Base-by-base conservation (phyloP, 352 stramenopile species). In the Phytopythium sindhum region DNA sequence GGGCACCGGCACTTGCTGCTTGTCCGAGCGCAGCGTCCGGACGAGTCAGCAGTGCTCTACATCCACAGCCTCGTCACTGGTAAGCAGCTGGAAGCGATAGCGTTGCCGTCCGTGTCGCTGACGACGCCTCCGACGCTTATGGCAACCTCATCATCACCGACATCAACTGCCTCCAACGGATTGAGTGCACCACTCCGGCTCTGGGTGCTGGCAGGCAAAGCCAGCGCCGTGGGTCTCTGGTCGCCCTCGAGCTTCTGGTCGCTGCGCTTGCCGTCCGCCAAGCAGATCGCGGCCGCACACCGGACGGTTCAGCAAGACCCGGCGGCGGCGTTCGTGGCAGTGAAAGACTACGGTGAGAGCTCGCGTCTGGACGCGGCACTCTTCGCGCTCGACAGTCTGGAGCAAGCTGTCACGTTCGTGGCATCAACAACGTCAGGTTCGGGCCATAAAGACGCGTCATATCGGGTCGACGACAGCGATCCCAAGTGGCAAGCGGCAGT, bases 11-110 rank as follows among this genome's bases (percentile, higher is more conserved):
- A 90, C 42, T 23, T 85, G 35, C 24, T 90, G 8, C 56, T 90
- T 10, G 47, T 66, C 6, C 24, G 74, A 3, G 55, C 52, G 8
- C 51, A 45, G 6, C 47, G 65, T 12, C 6, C 29, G n/a, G 41
- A 53, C 24, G 28, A 28, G 5, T 42, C 21, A 19, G 35, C 33
- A 51, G 41, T n/a, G 50, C 63, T 89, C 41, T 50, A 57, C 14
- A 70, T 92, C 21, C 81, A 88, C 69, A 89, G 81, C 41, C 52
- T 88, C 12, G 69, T 89, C 42, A 76, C 72, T 19, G 86, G 86
- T 14, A 65, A 77, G 23, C 51, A 57, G 5, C 54, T 93, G 37
- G 72, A 69, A 33, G 63, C 57, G 33, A 45, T 92, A 2, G 39
- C 26, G 11, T 59, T 92, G 39, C 84, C 78, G 23, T 3, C 12